phyloP scores from a whole-genome alignment of 2,329 filamentous ascomycete species.

The Fusarium foetens region DNA sequence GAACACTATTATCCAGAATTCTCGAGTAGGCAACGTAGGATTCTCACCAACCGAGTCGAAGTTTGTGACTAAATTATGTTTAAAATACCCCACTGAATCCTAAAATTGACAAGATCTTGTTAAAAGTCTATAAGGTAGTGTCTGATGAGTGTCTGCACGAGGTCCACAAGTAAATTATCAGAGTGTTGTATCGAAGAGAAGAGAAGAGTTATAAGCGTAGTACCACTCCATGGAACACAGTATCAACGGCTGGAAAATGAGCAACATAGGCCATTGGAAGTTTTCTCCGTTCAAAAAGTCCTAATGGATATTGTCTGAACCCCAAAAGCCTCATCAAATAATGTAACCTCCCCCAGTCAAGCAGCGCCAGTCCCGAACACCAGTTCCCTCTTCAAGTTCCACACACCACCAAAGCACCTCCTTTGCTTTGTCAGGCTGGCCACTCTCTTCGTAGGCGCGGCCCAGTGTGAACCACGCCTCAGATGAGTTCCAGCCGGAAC shows the following conservation, averaged over 20 bases:
- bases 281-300: slow-evolving; percentile 4
- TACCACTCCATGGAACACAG: not conserved
- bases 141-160: not conserved
- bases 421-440: slow-evolving; percentile 87
- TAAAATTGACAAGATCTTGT: not conserved
- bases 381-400: slow-evolving; percentile 87
- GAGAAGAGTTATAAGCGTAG: not conserved
- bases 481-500: slow-evolving; percentile 87
- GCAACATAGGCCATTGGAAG: not conserved
- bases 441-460: slow-evolving; percentile 86
- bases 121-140: not conserved
- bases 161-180: not conserved
- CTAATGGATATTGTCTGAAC: not conserved
- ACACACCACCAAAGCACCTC: slow-evolving; percentile 98
- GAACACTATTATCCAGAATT: not conserved
- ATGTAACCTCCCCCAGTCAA: slow-evolving; percentile 75
- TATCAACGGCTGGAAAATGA: not conserved
- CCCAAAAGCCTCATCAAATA: slow-evolving; percentile 38
- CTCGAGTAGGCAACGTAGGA: not conserved
- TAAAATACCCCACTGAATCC: too few relatives aligned
- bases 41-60: not conserved
- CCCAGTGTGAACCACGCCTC: slow-evolving; percentile 95
- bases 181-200: slow-evolving; percentile 10
- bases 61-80: not conserved
- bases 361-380: slow-evolving; percentile 80